Evolutionary conservation across 2,329 filamentous ascomycete genomes (phyloP), one percentile per base, ranked within the genome.

Genomic region (Trichoderma cornu-damae): DNA sequence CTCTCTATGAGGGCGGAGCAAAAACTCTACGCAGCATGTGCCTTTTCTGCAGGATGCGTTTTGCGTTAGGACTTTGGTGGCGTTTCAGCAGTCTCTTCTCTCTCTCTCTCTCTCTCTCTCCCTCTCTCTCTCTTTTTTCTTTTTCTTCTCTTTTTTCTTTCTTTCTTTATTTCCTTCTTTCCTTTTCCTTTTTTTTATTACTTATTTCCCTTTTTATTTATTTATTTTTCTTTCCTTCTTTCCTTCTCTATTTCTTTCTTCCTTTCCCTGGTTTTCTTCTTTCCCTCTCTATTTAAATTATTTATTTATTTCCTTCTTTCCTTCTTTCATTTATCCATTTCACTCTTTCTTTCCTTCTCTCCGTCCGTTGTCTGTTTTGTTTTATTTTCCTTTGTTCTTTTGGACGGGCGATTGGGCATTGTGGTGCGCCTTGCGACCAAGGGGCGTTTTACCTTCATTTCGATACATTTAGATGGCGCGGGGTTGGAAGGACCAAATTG

Each of bases 371-470:
- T 14, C 20, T 14, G 6, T 14, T 37, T 16, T 47, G 16, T 20
- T 9, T 42, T 34, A 11, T n/a, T 40, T 56, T 6, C 12, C 44
- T 42, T 49, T 48, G 3, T 48, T 40, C 32, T 26, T 11, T 48
- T 22, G 34, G 47, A 38, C n/a, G 20, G 56, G n/a, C 20, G 48
- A 34, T 40, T 28, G 20, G 32, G 43, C 26, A 47, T 52, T 38
- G 20, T 8, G 40, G 54, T 48, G 32, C 42, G 32, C 34, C 18
- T 48, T 14, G 42, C 18, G 42, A 47, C 18, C 22, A 48, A 32
- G 40, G 49, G 49, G 48, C 42, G 56, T 58, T 58, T 44, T 34
- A 38, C 54, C 37, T 57, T 51, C 11, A 32, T 51, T 50, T 4
- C 28, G 16, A 57, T 28, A 50, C 30, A 44, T 43, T 20, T 57